These are phyloP conservation scores for Actinomortierella wolfii DNA, from an alignment of 371 early-diverging fungal genomes.

Conservation along the genomic window DNA sequence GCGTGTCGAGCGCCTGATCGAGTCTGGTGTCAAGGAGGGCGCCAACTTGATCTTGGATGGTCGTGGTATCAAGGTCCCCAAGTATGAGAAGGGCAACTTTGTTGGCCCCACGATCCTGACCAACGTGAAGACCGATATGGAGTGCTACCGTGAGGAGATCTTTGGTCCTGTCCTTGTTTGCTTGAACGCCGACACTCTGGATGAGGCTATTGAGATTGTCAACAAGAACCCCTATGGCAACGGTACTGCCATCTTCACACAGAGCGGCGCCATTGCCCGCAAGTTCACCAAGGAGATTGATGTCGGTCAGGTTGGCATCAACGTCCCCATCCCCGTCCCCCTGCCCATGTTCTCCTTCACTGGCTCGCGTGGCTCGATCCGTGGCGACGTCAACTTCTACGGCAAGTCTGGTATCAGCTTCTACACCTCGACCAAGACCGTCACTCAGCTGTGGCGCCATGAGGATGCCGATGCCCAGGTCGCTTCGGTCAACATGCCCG, in stretches of 20 bases:
- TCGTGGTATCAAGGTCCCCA: slow-evolving; percentile 70
- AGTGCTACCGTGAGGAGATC: slow-evolving; percentile 95
- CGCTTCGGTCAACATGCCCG: slow-evolving; percentile 85
- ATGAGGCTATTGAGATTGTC: slow-evolving; percentile 91
- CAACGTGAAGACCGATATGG: slow-evolving; percentile 83
- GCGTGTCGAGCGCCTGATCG: slow-evolving; percentile 82
- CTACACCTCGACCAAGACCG: slow-evolving; percentile 94
- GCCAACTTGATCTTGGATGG: slow-evolving; percentile 91
- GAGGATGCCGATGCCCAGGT: slow-evolving; percentile 71
- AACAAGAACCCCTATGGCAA: slow-evolving; percentile 95
- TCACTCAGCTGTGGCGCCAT: slow-evolving; percentile 92
- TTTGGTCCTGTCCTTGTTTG: slow-evolving; percentile 95
- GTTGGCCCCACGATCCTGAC: slow-evolving; percentile 90
- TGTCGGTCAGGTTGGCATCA: slow-evolving; percentile 84
- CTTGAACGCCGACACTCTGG: slow-evolving; percentile 83
- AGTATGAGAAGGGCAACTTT: slow-evolving; percentile 93
- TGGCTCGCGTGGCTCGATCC: slow-evolving; percentile 91
- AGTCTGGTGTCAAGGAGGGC: slow-evolving; percentile 89
- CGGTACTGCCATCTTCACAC: slow-evolving; percentile 95
- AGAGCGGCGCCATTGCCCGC: slow-evolving; percentile 88
- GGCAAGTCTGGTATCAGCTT: slow-evolving; percentile 81
- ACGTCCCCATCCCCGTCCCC: slow-evolving; percentile 86
- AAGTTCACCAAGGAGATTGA: slow-evolving; percentile 90
- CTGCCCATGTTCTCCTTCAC: slow-evolving; percentile 98
- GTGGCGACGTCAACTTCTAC: slow-evolving; percentile 97